phyloP scores from a whole-genome alignment of 257 asterid species.

The Datura wrightii region DNA sequence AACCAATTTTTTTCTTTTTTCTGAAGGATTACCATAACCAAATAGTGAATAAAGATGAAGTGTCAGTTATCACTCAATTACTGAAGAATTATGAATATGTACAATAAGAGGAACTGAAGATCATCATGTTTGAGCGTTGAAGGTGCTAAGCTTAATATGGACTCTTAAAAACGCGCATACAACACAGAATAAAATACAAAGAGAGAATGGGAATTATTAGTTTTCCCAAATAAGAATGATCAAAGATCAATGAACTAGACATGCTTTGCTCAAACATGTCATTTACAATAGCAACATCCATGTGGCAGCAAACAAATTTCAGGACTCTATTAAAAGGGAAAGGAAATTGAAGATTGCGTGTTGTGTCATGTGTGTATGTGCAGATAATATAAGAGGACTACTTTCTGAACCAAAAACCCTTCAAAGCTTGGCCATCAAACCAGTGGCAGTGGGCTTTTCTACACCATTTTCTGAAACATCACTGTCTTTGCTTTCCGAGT shows the following conservation, averaged over 20 bases:
- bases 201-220: not conserved
- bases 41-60: too few species aligned
- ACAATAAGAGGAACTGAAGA: not conserved
- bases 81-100: not conserved
- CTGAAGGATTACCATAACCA: too few species aligned
- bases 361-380: not conserved
- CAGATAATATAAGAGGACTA: not conserved
- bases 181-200: not conserved
- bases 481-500: conserved; percentile 67
- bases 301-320: not conserved
- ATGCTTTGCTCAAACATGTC: not conserved
- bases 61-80: too few species aligned
- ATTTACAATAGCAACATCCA: conserved; percentile 12
- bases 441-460: conserved; percentile 53
- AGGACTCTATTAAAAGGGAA: conserved; percentile 1
- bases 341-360: not conserved
- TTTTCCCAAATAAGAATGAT: not conserved
- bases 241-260: conserved; percentile 17
- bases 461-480: conserved; percentile 63
- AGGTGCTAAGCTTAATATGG: not conserved
- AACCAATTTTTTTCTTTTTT: too few species aligned
- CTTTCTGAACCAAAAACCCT: not conserved
- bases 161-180: not conserved
- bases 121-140: not conserved
- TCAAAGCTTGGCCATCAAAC: conserved; percentile 68